Evolutionary conservation across 2,329 filamentous ascomycete genomes (phyloP).

Genomic region (Talaromyces sp.): DNA sequence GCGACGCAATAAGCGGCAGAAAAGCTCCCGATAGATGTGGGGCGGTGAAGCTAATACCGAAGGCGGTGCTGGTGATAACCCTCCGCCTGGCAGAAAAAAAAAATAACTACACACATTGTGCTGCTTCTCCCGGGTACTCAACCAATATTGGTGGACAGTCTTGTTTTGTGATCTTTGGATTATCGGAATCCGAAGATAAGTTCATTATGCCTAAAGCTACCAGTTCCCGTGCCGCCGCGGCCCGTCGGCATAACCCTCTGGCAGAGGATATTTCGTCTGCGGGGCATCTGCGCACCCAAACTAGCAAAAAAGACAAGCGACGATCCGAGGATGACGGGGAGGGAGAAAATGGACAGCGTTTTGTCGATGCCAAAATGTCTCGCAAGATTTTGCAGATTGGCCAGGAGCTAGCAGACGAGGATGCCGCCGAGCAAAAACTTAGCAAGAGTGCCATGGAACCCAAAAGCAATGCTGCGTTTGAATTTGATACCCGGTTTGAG

Average conservation of each 20-base stretch:
- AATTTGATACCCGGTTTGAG: constrained; percentile 75
- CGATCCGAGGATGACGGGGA: constrained; percentile 59
- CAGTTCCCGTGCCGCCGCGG: constrained; percentile 57
- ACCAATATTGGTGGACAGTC: neutral
- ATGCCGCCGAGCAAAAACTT: constrained; percentile 56
- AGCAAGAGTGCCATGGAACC: constrained; percentile 43
- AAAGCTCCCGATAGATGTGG: constrained; percentile 1
- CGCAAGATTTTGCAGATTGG: constrained; percentile 87
- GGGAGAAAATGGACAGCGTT: constrained; percentile 66
- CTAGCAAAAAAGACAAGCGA: constrained; percentile 68
- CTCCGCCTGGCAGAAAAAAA: constrained; percentile 36
- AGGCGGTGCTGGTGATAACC: constrained; percentile 13
- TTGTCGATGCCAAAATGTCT: constrained; percentile 85
- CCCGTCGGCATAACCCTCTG: constrained; percentile 83
- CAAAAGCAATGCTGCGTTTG: constrained; percentile 67
- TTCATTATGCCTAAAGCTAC: constrained; percentile 76
- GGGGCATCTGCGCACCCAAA: constrained; percentile 71
- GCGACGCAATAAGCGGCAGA: constrained; percentile 7
- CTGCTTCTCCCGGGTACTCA: constrained; percentile 1
- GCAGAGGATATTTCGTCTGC: constrained; percentile 80
- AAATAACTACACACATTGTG: constrained; percentile 38
- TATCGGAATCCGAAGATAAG: neutral
- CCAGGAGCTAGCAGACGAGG: constrained; percentile 84
- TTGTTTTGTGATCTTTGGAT: neutral
- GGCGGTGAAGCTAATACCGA: constrained; percentile 10